These are phyloP conservation scores for Aphanomyces invadans DNA, from an alignment of 352 stramenopile species.

Conservation along the genomic window DNA sequence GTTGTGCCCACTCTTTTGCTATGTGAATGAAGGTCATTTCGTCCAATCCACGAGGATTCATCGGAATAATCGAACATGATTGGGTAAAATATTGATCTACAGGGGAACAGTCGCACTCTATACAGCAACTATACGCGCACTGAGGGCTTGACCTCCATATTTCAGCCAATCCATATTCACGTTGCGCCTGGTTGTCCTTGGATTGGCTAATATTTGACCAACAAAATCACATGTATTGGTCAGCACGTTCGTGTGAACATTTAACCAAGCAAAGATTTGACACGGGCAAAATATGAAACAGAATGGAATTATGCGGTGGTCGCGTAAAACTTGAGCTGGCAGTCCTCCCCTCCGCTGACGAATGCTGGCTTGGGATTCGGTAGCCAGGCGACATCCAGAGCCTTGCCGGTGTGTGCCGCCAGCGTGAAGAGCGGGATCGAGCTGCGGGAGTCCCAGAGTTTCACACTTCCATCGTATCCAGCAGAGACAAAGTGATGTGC, in stretches of 20 bases:
- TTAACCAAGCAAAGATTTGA: too few relatives aligned
- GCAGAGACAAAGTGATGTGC: conserved; percentile 51
- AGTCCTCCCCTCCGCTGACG: conserved; percentile 74
- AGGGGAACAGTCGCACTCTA: neutral
- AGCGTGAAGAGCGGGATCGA: conserved; percentile 72
- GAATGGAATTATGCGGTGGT: neutral
- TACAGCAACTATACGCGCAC: neutral
- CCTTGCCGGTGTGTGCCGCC: conserved; percentile 63
- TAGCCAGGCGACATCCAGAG: conserved; percentile 57
- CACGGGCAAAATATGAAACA: too few relatives aligned
- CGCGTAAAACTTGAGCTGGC: conserved; percentile 74
- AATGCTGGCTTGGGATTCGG: conserved; percentile 36
- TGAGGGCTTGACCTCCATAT: too few relatives aligned
- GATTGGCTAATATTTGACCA: neutral
- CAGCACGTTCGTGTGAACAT: too few relatives aligned
- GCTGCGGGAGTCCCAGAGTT: conserved; percentile 73
- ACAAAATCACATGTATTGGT: neutral
- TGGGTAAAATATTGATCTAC: neutral
- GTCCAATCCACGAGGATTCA: neutral
- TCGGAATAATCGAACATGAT: neutral
- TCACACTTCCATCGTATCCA: conserved; percentile 71
- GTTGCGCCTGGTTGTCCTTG: neutral
- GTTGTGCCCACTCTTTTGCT: conserved; percentile 1
- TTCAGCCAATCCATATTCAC: neutral
- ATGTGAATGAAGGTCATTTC: conserved; percentile 5